A percentile compares a stretch with the other conserved stretches of the same genome.
Evolutionary conservation across 768 basidiomycete genomes (phyloP).

Genomic region (Suillus cothurnatus): DNA sequence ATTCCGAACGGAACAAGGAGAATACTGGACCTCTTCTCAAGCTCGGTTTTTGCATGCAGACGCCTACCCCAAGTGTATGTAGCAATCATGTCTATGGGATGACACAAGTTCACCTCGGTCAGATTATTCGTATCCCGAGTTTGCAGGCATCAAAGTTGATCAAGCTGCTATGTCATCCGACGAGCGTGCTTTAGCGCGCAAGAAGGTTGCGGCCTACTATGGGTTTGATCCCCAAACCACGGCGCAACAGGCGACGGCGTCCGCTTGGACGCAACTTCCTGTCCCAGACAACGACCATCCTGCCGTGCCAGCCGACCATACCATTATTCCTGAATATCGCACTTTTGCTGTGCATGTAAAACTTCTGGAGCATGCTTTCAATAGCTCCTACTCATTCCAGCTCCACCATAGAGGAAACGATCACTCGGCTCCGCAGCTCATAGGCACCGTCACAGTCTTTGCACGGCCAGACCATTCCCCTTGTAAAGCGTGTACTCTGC

Average conservation of each 20-base stretch:
- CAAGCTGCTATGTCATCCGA: constrained; percentile 12
- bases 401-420: constrained; percentile 17
- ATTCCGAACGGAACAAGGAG: constrained; percentile 25
- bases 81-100: not conserved
- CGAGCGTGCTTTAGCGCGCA: constrained; percentile 25
- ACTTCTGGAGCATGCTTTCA: constrained; percentile 27
- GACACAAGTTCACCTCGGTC: not conserved
- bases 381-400: constrained; percentile 26
- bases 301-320: constrained; percentile 17
- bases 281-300: constrained; percentile 14
- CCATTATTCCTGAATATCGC: constrained; percentile 25
- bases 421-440: constrained; percentile 10
- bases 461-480: constrained; percentile 24
- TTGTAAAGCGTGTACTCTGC: constrained; percentile 26
- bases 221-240: constrained; percentile 22
- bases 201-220: constrained; percentile 25
- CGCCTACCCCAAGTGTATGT: constrained; percentile 24
- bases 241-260: constrained; percentile 4
- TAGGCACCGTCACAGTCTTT: constrained; percentile 28
- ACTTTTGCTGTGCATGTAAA: constrained; percentile 27
- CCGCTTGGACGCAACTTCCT: constrained; percentile 19
- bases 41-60: constrained; percentile 23
- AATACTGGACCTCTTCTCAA: constrained; percentile 28
- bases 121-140: constrained; percentile 33
- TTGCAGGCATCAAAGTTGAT: constrained; percentile 29